Evolutionary conservation across 768 basidiomycete species (phyloP), one percentile per base, ranked within the genome.

Genomic region (Hortiboletus flavorubellus): DNA sequence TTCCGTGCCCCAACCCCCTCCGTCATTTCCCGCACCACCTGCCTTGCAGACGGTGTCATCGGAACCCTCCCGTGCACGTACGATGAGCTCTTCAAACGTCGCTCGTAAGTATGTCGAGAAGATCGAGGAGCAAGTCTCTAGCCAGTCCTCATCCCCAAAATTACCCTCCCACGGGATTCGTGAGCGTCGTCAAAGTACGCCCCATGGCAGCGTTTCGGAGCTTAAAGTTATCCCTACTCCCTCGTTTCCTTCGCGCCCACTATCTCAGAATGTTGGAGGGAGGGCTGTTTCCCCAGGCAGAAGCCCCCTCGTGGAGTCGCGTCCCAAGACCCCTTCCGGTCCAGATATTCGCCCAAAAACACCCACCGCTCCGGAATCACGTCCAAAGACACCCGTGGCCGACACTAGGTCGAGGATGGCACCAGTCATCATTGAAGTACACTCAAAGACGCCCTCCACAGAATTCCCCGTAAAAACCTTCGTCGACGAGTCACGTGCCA

Each of bases 101-200:
- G 68, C 72, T 35, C 70, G 68, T 41, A 64, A 65, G 35, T 67
- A 68, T 49, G 70, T 72, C 39, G 72, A 77, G 59, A 75, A 75
- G 56, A 64, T 72, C 8, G 75, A 78, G 40, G 75, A 73, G 21
- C 72, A 72, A 29, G 58, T 68, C 18, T 34, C 67, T n/a, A 73
- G 73, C 23, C 73, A 42, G 40, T 40, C 65, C 0, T 61, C 64
- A 23, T 74, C 73, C 56, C 72, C 71, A 8, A 66, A 56, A 49
- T 37, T 51, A 6, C 35, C 55, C 21, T 51, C 58, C 18, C 50
- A 49, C 8, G 74, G 70, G 49, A 67, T 65, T 53, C 75, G 82
- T 35, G 79, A 81, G 57, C 77, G 81, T 48, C 81, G 78, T 12
- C 74, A 76, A 47, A 85, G 80, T 60, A 80, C 78, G 6, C 78